Percentiles rank a stretch among this genome's conserved stretches.
These are phyloP conservation scores for Tieghemiomyces parasiticus DNA, from an alignment of 192 early-diverging fungal species.

Conservation along the genomic window DNA sequence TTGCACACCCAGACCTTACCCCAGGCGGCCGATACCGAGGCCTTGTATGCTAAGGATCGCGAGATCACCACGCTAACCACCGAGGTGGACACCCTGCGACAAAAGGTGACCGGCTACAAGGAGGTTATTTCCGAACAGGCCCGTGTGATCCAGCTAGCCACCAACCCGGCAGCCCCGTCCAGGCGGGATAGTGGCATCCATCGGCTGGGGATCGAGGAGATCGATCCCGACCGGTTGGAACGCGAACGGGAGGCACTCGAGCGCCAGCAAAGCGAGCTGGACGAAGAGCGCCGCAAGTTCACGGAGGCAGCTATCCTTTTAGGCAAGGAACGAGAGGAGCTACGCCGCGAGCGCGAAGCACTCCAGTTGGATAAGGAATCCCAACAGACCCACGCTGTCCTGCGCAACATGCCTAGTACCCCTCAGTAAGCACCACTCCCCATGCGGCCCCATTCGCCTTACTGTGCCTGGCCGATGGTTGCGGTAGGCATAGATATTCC, in stretches of 20 bases:
- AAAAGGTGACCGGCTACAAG: not conserved
- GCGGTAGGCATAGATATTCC: too few species aligned
- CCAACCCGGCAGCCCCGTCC: constrained; percentile 11
- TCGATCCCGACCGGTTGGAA: constrained; percentile 25
- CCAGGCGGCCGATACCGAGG: not conserved
- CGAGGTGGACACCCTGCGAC: not conserved
- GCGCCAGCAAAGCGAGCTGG: constrained; percentile 34
- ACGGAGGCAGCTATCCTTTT: constrained; percentile 55
- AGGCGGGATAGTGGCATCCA: constrained; percentile 14
- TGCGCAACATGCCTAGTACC: constrained; percentile 3
- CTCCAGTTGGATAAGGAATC: not conserved
- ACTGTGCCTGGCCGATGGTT: too few species aligned
- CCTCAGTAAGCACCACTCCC: too few species aligned
- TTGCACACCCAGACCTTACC: not conserved
- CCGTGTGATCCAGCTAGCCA: not conserved
- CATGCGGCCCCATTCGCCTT: too few species aligned
- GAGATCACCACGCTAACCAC: not conserved
- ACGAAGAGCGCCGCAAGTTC: constrained; percentile 45
- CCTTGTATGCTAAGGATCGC: not conserved
- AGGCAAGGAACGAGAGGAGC: constrained; percentile 42
- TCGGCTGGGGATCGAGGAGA: constrained; percentile 29
- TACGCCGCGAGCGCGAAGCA: constrained; percentile 11
- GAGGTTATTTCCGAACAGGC: not conserved
- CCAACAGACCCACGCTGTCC: not conserved
- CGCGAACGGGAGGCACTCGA: constrained; percentile 26